Base-by-base conservation (phyloP, 257 asterid genomes). In the Verbena officinalis region DNA sequence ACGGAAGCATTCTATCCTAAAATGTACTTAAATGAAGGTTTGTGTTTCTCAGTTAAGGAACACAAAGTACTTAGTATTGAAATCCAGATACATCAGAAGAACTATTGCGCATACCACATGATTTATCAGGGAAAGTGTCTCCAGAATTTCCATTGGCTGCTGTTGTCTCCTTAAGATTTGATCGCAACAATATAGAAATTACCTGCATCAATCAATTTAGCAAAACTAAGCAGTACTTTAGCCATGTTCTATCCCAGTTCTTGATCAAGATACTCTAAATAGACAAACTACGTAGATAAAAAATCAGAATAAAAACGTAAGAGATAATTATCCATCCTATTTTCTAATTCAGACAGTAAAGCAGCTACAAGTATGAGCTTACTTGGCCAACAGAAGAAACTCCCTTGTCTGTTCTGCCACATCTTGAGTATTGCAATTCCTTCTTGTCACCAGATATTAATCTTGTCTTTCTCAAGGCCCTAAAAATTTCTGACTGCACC, bases 361-460 rank as follows among this genome's bases (percentile, higher is more conserved):
- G 44, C 33, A 34, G 72, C 45, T 49, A 14, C 14, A 15, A 33
- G 17, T 13, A 61, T 51, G 55, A 61, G 77, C 86, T 77, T 80
- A 90, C 99, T 78, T 94, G 99, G 58, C 99, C 97, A 75, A 86
- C 89, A 71, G 99, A 93, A 49, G 99, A 94, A 70, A 94, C 99
- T 65, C 99, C 99, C 78, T 82, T 90, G 81, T 94, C 99, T 46
- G 97, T 94, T 83, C 99, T 81, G 72, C 99, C 99, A 74, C 99
- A 94, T 82, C 99, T 83, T 58, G 92, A 86, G 81, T 94, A 94
- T 43, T 77, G 88, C 80, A 78, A 70, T 12, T 84, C 96, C 82
- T 83, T 94, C 88, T 80, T 90, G 57, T 86, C 91, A 69, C 88
- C 91, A 65, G 72, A 80, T 77, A 87, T 81, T 68, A 94, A 87